These are phyloP conservation scores for Sinapis alba DNA, from an alignment of 441 rosid genomes.

Conservation along the genomic window DNA sequence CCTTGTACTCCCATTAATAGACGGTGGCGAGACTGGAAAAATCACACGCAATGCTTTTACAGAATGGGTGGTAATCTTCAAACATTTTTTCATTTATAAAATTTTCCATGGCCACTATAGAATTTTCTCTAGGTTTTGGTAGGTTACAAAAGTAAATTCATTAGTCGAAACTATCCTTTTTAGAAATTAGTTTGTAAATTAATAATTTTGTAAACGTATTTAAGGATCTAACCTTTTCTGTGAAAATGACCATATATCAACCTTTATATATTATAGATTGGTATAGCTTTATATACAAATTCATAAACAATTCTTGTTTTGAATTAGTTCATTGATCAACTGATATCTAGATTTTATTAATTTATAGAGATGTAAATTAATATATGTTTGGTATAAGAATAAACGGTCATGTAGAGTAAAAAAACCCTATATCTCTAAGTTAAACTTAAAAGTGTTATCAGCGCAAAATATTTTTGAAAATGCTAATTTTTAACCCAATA, in stretches of 20 bases:
- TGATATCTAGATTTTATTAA: neutral
- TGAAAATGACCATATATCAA: neutral
- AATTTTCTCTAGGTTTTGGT: neutral
- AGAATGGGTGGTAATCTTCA: constrained; percentile 74
- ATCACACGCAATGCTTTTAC: constrained; percentile 59
- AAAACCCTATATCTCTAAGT: neutral
- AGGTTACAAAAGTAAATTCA: neutral
- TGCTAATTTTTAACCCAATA: neutral
- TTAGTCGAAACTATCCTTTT: neutral
- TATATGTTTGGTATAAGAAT: neutral
- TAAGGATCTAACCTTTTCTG: neutral
- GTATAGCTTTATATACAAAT: neutral
- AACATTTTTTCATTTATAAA: neutral
- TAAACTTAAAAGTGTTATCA: neutral
- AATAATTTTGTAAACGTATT: neutral
- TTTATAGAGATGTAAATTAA: neutral
- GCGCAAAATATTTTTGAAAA: neutral
- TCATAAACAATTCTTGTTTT: neutral
- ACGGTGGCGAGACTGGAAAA: constrained; percentile 55
- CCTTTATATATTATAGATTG: neutral
- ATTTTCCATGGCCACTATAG: neutral
- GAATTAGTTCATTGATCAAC: neutral
- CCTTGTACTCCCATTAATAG: constrained; percentile 64
- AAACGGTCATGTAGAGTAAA: neutral
- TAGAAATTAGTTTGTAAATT: neutral